Evolutionary conservation across 1,284 basidiomycete species (phyloP).

Genomic region (Puccinia hordei): DNA sequence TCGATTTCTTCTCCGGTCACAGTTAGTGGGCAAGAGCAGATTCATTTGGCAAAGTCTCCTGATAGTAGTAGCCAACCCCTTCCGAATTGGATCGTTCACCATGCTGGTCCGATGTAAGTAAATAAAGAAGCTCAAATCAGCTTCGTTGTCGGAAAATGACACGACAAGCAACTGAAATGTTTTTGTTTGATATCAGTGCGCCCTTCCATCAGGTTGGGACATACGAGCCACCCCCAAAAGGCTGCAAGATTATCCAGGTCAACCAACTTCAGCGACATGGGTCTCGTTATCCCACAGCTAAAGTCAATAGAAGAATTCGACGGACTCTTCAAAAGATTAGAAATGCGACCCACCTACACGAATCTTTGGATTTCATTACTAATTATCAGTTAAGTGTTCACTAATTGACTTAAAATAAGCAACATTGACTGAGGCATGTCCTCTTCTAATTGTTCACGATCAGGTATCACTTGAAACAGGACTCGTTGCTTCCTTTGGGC

Average conservation of each 20-base stretch:
- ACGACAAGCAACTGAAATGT: background rate
- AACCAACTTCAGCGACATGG: conserved; percentile 44
- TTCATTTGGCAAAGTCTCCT: background rate
- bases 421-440: background rate
- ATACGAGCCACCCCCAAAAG: background rate
- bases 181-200: background rate
- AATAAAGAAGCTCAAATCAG: background rate
- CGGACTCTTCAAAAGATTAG: conserved; percentile 12
- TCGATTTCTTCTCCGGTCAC: background rate
- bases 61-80: background rate
- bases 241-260: conserved; percentile 15
- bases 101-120: conserved; percentile 7
- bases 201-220: conserved; percentile 29
- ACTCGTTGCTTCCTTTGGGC: conserved; percentile 22
- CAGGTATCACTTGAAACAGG: conserved; percentile 14
- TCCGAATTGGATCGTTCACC: background rate
- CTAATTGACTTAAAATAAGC: background rate
- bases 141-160: background rate
- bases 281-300: conserved; percentile 29
- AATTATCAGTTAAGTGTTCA: conserved; percentile 19
- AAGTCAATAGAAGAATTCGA: conserved; percentile 7
- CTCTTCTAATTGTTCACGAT: background rate
- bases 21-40: background rate
- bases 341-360: background rate
- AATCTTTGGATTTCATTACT: conserved; percentile 15